phyloP scores from a whole-genome alignment of 2,329 filamentous ascomycete genomes.

The Phialocephala subalpina region DNA sequence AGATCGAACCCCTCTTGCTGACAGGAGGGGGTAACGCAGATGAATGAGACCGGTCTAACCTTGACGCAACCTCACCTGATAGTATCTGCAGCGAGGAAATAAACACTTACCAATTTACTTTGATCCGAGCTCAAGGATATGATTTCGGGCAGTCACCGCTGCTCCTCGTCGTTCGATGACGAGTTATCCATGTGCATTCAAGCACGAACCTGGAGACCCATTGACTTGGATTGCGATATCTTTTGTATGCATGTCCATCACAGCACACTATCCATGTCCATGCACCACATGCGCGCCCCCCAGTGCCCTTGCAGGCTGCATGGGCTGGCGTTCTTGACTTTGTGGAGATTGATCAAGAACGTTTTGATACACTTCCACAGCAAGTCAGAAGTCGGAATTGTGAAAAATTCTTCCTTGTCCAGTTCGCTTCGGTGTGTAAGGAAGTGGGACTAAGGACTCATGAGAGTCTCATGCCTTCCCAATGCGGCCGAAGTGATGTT shows the following conservation, averaged over 20 bases:
- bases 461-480: neutral
- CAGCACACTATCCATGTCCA: neutral
- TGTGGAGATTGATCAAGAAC: neutral
- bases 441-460: neutral
- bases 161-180: too few relatives aligned
- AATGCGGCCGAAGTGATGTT: neutral
- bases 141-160: too few relatives aligned
- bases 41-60: neutral
- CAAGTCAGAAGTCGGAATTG: neutral
- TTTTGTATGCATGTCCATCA: too few relatives aligned
- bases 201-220: too few relatives aligned
- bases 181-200: too few relatives aligned
- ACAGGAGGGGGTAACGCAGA: neutral
- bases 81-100: neutral
- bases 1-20: neutral
- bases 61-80: neutral
- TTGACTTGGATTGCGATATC: too few relatives aligned
- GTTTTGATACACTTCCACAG: neutral
- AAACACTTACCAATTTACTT: neutral
- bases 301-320: conserved; percentile 1
- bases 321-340: neutral
- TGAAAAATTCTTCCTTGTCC: conserved; percentile 4
- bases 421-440: neutral
- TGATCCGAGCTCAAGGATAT: neutral
- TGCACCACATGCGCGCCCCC: neutral